Evolutionary conservation across 1,284 basidiomycete genomes (phyloP).

Genomic region (Ustilago vetiveriae): DNA sequence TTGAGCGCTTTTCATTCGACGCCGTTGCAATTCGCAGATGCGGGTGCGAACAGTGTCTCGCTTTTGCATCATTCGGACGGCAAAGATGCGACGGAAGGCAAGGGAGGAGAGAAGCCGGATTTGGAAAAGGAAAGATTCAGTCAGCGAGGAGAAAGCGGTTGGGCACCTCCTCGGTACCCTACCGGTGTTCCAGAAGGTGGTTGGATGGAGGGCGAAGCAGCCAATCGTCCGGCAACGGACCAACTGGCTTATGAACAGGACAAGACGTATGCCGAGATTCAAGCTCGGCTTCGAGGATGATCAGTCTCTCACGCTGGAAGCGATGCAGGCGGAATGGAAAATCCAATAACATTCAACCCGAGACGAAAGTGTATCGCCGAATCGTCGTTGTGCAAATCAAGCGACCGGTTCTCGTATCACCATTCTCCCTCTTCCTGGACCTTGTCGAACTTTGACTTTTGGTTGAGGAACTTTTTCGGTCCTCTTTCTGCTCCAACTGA

Average conservation of each 20-base stretch:
- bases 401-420: slow-evolving; percentile 16
- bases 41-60: background rate
- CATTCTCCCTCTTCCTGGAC: slow-evolving; percentile 38
- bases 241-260: slow-evolving; percentile 33
- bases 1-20: slow-evolving; percentile 21
- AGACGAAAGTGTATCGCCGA: no score
- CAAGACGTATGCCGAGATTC: slow-evolving; percentile 40
- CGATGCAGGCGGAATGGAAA: no score
- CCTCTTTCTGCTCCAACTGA: slow-evolving; percentile 39
- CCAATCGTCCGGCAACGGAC: slow-evolving; percentile 35
- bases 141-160: slow-evolving; percentile 41
- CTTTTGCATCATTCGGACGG: slow-evolving; percentile 11
- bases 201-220: slow-evolving; percentile 38
- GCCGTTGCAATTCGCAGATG: slow-evolving; percentile 18
- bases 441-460: slow-evolving; percentile 33
- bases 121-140: slow-evolving; percentile 10
- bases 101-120: background rate
- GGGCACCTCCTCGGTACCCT: slow-evolving; percentile 57
- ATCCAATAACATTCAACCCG: no score
- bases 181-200: slow-evolving; percentile 33
- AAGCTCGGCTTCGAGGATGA: slow-evolving; percentile 22
- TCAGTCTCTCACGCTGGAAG: no score
- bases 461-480: slow-evolving; percentile 31
- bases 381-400: background rate
- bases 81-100: background rate